phyloP scores from a whole-genome alignment of 2,329 filamentous ascomycete genomes.

The Teratosphaeria epicoccoides region DNA sequence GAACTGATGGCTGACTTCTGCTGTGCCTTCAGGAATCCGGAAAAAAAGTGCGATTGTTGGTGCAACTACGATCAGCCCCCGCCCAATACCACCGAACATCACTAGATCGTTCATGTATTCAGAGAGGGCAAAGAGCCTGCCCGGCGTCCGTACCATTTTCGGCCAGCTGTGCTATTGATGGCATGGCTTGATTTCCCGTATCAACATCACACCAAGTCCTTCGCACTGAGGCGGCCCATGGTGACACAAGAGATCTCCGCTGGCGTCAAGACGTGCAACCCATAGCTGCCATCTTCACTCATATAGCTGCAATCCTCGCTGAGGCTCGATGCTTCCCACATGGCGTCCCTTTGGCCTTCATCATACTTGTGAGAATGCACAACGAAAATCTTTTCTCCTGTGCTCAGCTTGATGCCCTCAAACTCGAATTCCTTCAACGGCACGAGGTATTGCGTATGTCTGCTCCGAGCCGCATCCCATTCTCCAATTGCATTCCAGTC shows the following conservation, averaged over 20 bases:
- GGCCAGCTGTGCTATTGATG: too few species aligned
- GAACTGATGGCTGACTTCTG: background rate
- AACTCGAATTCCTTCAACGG: background rate
- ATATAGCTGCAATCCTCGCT: background rate
- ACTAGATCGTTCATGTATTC: too few species aligned
- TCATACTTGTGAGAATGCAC: constrained; percentile 1
- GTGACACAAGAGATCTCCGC: too few species aligned
- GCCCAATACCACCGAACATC: too few species aligned
- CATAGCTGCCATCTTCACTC: constrained; percentile 1
- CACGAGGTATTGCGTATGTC: background rate
- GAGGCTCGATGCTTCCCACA: background rate
- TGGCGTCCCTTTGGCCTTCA: background rate
- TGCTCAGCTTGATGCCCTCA: background rate
- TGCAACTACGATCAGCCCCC: too few species aligned
- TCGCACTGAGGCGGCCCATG: too few species aligned
- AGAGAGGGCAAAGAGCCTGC: too few species aligned
- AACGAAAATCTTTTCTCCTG: background rate
- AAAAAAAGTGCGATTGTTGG: background rate
- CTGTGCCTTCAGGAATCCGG: background rate
- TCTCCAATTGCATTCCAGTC: background rate
- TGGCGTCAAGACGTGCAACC: background rate
- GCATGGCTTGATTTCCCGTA: too few species aligned
- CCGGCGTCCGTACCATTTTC: too few species aligned
- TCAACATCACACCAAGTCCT: too few species aligned
- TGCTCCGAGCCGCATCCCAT: background rate